phyloP scores from a whole-genome alignment of 768 basidiomycete species.

The Phlebiopsis flavidoalba region DNA sequence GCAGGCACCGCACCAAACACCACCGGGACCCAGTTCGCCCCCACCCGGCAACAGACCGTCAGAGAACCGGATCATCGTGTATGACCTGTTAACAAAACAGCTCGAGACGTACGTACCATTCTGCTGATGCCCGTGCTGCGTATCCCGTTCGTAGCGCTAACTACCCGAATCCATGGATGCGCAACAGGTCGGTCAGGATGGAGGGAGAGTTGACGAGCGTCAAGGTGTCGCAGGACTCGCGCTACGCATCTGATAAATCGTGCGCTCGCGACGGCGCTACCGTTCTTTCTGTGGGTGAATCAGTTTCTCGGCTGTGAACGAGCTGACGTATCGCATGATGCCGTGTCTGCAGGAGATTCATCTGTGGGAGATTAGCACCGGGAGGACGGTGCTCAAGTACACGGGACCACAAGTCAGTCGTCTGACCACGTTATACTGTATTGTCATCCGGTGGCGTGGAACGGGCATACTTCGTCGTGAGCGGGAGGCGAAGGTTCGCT shows the following conservation, averaged over 20 bases:
- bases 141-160: neutral
- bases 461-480: conserved; percentile 84
- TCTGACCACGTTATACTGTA: conserved; percentile 84
- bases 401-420: conserved; percentile 81
- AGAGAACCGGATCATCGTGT: conserved; percentile 69
- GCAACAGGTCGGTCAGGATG: conserved; percentile 52
- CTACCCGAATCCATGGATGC: conserved; percentile 7
- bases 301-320: neutral
- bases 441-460: conserved; percentile 91
- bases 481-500: conserved; percentile 90
- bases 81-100: conserved; percentile 65
- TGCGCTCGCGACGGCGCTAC: conserved; percentile 80
- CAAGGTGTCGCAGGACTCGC: conserved; percentile 80
- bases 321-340: conserved; percentile 4
- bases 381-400: conserved; percentile 71
- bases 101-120: conserved; percentile 46
- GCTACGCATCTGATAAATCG: conserved; percentile 81
- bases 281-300: conserved; percentile 15
- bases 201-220: conserved; percentile 87
- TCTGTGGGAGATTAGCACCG: conserved; percentile 74
- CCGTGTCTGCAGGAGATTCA: conserved; percentile 68
- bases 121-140: neutral
- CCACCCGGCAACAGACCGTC: conserved; percentile 31
- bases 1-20: conserved; percentile 9
- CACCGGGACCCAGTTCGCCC: conserved; percentile 18